Percentiles rank a stretch among this genome's conserved stretches.
Conservation (phyloP, 352 stramenopile genomes). For the Pythium coloratum region DNA sequence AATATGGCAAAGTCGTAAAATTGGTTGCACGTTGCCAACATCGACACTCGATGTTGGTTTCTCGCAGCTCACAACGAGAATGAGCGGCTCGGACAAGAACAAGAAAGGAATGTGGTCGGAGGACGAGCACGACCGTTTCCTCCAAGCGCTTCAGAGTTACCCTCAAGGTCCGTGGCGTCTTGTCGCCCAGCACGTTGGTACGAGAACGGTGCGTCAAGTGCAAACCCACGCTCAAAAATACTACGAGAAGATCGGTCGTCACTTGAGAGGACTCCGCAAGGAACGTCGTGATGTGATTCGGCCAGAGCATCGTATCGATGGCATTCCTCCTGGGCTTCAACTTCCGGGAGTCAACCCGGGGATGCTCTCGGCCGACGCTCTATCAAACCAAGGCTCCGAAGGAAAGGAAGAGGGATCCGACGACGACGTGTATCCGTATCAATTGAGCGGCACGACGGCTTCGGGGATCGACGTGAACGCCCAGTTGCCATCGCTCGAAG, state of each 20-base stretch:
- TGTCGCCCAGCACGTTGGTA: conserved; percentile 22
- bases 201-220: conserved; percentile 49
- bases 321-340: background rate
- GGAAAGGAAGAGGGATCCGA: too few species aligned
- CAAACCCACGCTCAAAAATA: conserved; percentile 56
- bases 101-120: conserved; percentile 16
- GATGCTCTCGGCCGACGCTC: too few species aligned
- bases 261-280: conserved; percentile 50
- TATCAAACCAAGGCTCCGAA: background rate
- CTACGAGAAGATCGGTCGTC: conserved; percentile 60
- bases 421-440: too few species aligned
- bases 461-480: background rate
- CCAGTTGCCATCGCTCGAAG: background rate
- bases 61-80: too few species aligned
- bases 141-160: conserved; percentile 23
- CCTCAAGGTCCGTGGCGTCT: conserved; percentile 30
- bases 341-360: background rate
- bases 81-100: conserved; percentile 1
- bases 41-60: too few species aligned
- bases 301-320: background rate
- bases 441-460: background rate
- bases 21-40: too few species aligned
- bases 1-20: too few species aligned
- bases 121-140: conserved; percentile 35
- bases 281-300: conserved; percentile 34